These are phyloP conservation scores for Capsella bursapastoris DNA, from an alignment of 345 rosid genomes.

Conservation along the genomic window DNA sequence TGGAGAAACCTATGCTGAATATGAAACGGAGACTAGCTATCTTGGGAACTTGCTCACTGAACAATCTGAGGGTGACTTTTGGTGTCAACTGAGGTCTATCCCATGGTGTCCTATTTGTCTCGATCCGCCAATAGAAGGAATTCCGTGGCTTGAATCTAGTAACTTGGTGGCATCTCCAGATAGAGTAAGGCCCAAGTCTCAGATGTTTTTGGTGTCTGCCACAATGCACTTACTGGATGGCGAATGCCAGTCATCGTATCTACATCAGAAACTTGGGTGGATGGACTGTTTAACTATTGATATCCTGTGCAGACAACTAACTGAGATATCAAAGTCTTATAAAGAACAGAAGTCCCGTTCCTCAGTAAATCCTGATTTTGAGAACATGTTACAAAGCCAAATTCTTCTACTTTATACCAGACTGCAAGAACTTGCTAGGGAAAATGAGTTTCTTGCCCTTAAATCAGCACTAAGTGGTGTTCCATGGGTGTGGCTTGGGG, in stretches of 20 bases:
- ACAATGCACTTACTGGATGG: constrained; percentile 76
- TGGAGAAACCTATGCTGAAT: constrained; percentile 42
- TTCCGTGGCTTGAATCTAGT: constrained; percentile 81
- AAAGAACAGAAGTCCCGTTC: constrained; percentile 59
- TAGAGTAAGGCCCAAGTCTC: constrained; percentile 83
- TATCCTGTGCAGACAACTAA: constrained; percentile 67
- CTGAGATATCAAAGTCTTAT: constrained; percentile 73
- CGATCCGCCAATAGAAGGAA: constrained; percentile 71
- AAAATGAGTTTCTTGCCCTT: constrained; percentile 61
- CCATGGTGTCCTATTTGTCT: constrained; percentile 84
- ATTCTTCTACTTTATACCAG: constrained; percentile 65
- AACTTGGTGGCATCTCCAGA: constrained; percentile 68
- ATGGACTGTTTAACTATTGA: constrained; percentile 55
- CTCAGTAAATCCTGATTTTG: constrained; percentile 53
- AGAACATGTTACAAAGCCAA: constrained; percentile 64
- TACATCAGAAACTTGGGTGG: constrained; percentile 89
- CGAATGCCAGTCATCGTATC: constrained; percentile 61
- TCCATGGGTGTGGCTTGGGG: constrained; percentile 96
- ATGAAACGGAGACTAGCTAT: constrained; percentile 51
- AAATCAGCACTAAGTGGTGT: constrained; percentile 70
- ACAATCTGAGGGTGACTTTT: constrained; percentile 76
- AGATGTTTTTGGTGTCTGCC: constrained; percentile 81
- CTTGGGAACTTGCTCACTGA: constrained; percentile 57
- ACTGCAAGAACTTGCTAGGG: constrained; percentile 65
- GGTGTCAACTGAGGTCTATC: constrained; percentile 79